Percentiles rank a stretch among this genome's conserved stretches.
phyloP scores from a whole-genome alignment of 2,329 filamentous ascomycete species.

The Claviceps quebecensis region DNA sequence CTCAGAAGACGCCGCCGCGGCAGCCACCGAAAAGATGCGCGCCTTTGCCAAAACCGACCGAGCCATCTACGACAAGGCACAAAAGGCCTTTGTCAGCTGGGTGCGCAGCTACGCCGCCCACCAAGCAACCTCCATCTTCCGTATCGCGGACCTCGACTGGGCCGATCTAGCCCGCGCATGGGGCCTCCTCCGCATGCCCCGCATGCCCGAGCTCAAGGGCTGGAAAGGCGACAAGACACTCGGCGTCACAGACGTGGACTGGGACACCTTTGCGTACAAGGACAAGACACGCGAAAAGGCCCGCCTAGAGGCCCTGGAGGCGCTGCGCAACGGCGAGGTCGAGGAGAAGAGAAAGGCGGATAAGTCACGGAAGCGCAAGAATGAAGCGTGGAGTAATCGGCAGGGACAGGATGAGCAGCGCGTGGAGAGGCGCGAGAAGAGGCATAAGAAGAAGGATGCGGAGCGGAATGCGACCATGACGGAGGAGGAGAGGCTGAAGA shows the following conservation, averaged over 20 bases:
- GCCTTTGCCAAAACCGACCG: conserved; percentile 36
- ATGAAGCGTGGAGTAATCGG: conserved; percentile 62
- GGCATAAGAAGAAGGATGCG: conserved; percentile 48
- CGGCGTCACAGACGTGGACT: conserved; percentile 49
- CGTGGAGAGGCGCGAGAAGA: conserved; percentile 48
- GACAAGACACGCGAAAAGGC: conserved; percentile 58
- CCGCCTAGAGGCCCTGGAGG: conserved; percentile 42
- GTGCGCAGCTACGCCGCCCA: conserved; percentile 85
- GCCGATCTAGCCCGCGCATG: conserved; percentile 64
- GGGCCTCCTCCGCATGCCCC: conserved; percentile 75
- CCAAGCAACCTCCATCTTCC: conserved; percentile 82
- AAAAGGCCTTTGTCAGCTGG: conserved; percentile 88
- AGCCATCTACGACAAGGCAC: conserved; percentile 69
- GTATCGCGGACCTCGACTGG: conserved; percentile 73
- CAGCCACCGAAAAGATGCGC: conserved; percentile 47
- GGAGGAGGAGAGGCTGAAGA: conserved; percentile 51
- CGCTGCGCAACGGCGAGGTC: conserved; percentile 25
- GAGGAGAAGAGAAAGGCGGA: conserved; percentile 25
- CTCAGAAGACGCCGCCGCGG: conserved; percentile 45
- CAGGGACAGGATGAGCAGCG: conserved; percentile 51
- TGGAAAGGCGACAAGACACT: conserved; percentile 56
- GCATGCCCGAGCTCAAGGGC: conserved; percentile 78
- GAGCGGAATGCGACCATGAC: conserved; percentile 51
- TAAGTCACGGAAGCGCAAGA: conserved; percentile 42
- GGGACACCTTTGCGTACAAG: conserved; percentile 55